Base-by-base conservation (phyloP, 345 rosid genomes). In the Zanthoxylum bungeanum region DNA sequence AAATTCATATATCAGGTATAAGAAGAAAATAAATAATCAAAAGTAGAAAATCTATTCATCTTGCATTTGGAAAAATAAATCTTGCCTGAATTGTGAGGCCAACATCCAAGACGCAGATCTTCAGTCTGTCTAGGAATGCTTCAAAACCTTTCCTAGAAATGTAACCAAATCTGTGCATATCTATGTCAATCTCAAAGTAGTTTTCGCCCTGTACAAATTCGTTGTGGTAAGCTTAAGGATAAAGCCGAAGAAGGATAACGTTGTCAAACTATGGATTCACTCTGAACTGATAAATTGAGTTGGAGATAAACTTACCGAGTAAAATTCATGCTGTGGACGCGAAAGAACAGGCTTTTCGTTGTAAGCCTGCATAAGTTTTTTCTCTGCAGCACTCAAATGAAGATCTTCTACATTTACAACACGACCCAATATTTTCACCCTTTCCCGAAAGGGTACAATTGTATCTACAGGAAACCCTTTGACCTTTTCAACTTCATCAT, bases 261-360 rank as follows among this genome's bases (percentile, higher is more conserved):
- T 21, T 0, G 2, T 21, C 22, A n/a, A 31, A 58, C 31, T 30
- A 30, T 33, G 7, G 63, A 40, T 42, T 69, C 62, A 37, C 27
- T 42, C 40, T 28, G 40, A 30, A 25, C 42, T 14, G 19, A 55
- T 12, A 42, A 27, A 68, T 21, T 25, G 30, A 70, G 64, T 46
- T n/a, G 7, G 36, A 30, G 24, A 40, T 27, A 57, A 44, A 66
- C 86, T 84, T 77, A 89, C 99, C 40, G 34, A 62, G 84, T 76
- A 88, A 70, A 93, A 96, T 28, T 85, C 90, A 61, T 96, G 99
- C 64, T 96, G 99, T 2, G 99, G 99, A 31, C 99, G 97, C 3
- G 99, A 88, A 66, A 96, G 99, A 73, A 96, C 97, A 16, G 99
- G 99, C 72, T 96, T 96, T 73, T 96, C 99, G 64, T 96, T 96